Evolutionary conservation across 2,329 filamentous ascomycete species (phyloP), one percentile per base, ranked within the genome.

Genomic region (Aspergillus niger): DNA sequence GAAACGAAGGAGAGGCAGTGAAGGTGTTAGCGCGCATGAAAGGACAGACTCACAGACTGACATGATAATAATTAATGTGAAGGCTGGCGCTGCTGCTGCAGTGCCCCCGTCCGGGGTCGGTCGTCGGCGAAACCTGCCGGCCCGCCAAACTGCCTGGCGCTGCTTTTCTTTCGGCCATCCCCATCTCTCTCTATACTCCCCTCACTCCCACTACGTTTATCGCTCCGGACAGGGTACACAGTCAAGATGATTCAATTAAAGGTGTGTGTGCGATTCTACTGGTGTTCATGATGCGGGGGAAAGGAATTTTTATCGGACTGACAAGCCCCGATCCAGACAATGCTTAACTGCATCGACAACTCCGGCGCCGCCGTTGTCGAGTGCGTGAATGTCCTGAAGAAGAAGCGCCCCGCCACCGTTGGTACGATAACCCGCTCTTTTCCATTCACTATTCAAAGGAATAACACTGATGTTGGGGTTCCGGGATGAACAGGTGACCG

Each of bases 331-430:
- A 11, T 24, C 11, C 69, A 97, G 95, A 91, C 93, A 76, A 92
- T 99, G 87, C 86, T 99, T 72, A 97, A 95, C 81, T 98, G 95
- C 89, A 98, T 99, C 87, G 95, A 99, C 89, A 99, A 97, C 84
- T 98, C 95, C 67, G 95, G 95, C 76, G 95, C 95, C 69, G 93
- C 95, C 71, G 85, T 99, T 68, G 95, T 98, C 80, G 95, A 99
- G 82, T 99, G 95, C 81, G 91, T 90, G 76, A 90, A 94, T 76
- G 90, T 98, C 65, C 83, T 99, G 72, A 91, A 91, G 74, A 95
- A 94, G 82, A 96, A 97, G 82, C 87, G 89, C 53, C 72, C 78
- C 72, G 95, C 94, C 62, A 89, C 89, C 73, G 93, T 99, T 73
- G 95, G 93, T 97, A 85, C 71, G 84, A 43, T 41, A 7, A 39